Evolutionary conservation across 2,329 filamentous ascomycete genomes (phyloP).

Genomic region (Alternaria metachromatica): DNA sequence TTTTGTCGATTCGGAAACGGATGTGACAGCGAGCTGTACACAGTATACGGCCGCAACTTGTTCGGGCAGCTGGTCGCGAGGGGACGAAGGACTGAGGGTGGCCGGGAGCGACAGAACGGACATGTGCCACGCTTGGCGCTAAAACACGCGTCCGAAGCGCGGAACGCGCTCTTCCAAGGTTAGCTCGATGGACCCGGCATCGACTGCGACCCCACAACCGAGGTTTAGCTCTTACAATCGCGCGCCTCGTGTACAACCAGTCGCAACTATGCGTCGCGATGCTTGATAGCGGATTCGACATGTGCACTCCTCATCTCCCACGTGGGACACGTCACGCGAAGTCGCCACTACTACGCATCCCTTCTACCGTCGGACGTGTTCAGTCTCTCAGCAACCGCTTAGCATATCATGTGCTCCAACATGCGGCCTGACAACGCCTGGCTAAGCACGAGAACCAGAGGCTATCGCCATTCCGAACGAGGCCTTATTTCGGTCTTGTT

Average conservation of each 20-base stretch:
- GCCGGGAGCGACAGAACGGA: not conserved
- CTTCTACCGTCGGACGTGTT: not conserved
- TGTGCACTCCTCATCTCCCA: not conserved
- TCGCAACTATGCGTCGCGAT: not conserved
- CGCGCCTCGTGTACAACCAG: not conserved
- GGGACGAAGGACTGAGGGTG: not conserved
- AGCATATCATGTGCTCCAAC: not conserved
- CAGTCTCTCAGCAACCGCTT: not conserved
- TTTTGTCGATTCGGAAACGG: not conserved
- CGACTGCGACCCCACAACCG: not conserved
- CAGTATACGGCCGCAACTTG: not conserved
- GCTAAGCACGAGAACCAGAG: not conserved
- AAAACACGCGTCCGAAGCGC: not conserved
- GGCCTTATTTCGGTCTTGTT: too few relatives aligned
- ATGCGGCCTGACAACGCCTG: not conserved
- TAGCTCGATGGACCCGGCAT: not conserved
- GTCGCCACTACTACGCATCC: not conserved
- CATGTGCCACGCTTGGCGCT: not conserved
- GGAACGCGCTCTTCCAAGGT: not conserved
- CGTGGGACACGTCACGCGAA: not conserved
- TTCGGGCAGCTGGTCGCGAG: not conserved
- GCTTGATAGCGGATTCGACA: not conserved
- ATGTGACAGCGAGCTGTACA: too few relatives aligned
- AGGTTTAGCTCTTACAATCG: not conserved
- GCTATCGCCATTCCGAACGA: not conserved